phyloP scores from a whole-genome alignment of 2,329 filamentous ascomycete species.

The Epichloe sp. region DNA sequence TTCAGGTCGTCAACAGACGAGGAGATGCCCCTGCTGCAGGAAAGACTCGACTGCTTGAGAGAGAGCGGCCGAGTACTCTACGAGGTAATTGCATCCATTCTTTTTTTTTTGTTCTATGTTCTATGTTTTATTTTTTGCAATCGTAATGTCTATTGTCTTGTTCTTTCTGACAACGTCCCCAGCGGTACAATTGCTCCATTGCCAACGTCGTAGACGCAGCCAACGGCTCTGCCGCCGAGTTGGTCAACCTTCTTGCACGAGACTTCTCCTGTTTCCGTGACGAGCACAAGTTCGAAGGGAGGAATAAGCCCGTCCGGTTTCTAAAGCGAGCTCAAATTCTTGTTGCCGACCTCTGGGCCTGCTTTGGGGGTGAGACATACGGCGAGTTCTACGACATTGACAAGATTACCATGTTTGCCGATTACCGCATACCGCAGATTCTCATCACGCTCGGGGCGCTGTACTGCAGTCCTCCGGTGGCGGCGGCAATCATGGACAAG shows the following conservation, averaged over 20 bases:
- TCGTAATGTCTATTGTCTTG: background rate
- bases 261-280: conserved; percentile 83
- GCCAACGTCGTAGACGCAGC: conserved; percentile 60
- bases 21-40: conserved; percentile 69
- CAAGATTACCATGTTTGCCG: conserved; percentile 96
- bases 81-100: conserved; percentile 36
- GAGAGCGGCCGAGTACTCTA: conserved; percentile 73
- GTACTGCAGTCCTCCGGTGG: conserved; percentile 69
- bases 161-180: conserved; percentile 3
- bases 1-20: conserved; percentile 82
- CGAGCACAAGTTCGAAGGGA: conserved; percentile 60
- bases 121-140: too few species aligned
- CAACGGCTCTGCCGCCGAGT: conserved; percentile 62
- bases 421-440: conserved; percentile 94
- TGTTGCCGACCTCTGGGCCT: conserved; percentile 92
- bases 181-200: conserved; percentile 68
- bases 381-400: conserved; percentile 83
- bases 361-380: conserved; percentile 68
- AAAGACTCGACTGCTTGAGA: conserved; percentile 65
- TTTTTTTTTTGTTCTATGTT: background rate
- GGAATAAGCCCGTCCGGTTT: conserved; percentile 57
- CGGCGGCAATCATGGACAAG: conserved; percentile 52
- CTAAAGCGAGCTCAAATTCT: conserved; percentile 94
- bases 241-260: conserved; percentile 75
- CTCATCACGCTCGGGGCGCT: conserved; percentile 72